Percentiles rank a stretch among this genome's conserved stretches.
Conservation (phyloP, 495 filamentous ascomycete genomes). For the Penicillium lagena region DNA sequence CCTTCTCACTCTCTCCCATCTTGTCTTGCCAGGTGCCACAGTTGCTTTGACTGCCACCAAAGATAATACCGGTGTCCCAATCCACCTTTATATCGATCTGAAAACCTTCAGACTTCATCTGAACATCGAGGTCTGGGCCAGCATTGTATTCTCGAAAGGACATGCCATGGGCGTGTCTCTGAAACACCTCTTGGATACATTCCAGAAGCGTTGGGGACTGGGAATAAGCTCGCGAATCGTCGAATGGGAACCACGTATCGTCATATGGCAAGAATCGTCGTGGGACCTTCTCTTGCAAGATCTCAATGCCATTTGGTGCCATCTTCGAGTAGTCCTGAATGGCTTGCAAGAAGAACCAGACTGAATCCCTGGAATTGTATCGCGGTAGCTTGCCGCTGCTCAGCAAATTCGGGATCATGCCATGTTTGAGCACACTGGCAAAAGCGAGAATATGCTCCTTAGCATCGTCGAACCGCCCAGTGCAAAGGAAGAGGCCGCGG, state of each 20-base stretch:
- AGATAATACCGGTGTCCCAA: slow-evolving; percentile 88
- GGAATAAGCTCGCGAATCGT: slow-evolving; percentile 83
- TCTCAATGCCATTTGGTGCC: slow-evolving; percentile 66
- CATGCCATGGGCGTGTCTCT: slow-evolving; percentile 83
- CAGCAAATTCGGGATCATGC: slow-evolving; percentile 96
- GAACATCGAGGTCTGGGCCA: slow-evolving; percentile 75
- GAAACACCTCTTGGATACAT: slow-evolving; percentile 86
- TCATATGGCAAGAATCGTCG: slow-evolving; percentile 93
- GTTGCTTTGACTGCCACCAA: slow-evolving; percentile 88
- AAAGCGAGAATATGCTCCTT: slow-evolving; percentile 94
- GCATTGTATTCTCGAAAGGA: slow-evolving; percentile 94
- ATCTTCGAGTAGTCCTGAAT: slow-evolving; percentile 91
- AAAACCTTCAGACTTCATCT: slow-evolving; percentile 92
- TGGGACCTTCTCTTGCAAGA: slow-evolving; percentile 71
- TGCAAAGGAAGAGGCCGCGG: slow-evolving; percentile 81
- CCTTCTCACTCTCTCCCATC: slow-evolving; percentile 96
- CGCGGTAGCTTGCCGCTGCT: slow-evolving; percentile 78
- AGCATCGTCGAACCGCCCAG: slow-evolving; percentile 80
- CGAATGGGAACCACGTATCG: slow-evolving; percentile 79
- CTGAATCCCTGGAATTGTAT: slow-evolving; percentile 94
- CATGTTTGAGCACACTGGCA: slow-evolving; percentile 93
- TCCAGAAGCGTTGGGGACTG: slow-evolving; percentile 74
- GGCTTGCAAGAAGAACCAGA: slow-evolving; percentile 95
- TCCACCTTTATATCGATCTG: slow-evolving; percentile 84
- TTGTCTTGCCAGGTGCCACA: slow-evolving; percentile 99